Evolutionary conservation across 495 filamentous ascomycete species (phyloP), one percentile per base, ranked within the genome.

Genomic region (Aspergillus saccharolyticus): DNA sequence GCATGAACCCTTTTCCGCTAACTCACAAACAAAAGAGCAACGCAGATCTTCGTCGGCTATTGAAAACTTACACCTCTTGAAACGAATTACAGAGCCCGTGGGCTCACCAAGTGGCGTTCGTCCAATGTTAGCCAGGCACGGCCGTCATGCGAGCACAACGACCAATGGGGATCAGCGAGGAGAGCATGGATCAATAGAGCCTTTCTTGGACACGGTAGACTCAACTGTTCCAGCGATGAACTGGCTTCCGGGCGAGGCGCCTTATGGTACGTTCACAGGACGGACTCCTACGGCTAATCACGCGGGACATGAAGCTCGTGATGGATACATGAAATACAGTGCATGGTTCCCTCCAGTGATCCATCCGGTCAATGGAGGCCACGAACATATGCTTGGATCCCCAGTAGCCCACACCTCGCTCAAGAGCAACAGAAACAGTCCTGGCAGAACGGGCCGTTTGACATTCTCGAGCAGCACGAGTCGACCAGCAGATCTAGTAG

Each of bases 401-500:
- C 63, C 68, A 0, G 63, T 63, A 16, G 57, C 57, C 45, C 62
- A 63, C 47, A 51, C 63, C 6, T 67, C 70, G 14, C 22, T 63
- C 18, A 54, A 62, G 39, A 62, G 57, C 0, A 56, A 65, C 15
- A 44, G 61, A 33, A 55, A 59, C 20, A 70, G 57, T 28, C 63
- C 64, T 4, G 39, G 55, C 30, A 59, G 54, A 10, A 17, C 24
- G 5, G 55, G 63, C 0, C 58, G 59, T 46, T 44, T 57, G 8
- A 62, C 61, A 20, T 61, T 64, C 1, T 60, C 60, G 10, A 67
- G 57, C 48, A 60, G 59, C 10, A 42, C 63, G 12, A 68, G 67
- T 25, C 63, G 62, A 22, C 63, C 67, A 28, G 69, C 68, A 9
- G 64, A 78, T 17, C 71, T 71, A 46, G 72, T 70, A 56, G 70